Conservation (phyloP, 306 rosid genomes). For the Citrullus amarus region DNA sequence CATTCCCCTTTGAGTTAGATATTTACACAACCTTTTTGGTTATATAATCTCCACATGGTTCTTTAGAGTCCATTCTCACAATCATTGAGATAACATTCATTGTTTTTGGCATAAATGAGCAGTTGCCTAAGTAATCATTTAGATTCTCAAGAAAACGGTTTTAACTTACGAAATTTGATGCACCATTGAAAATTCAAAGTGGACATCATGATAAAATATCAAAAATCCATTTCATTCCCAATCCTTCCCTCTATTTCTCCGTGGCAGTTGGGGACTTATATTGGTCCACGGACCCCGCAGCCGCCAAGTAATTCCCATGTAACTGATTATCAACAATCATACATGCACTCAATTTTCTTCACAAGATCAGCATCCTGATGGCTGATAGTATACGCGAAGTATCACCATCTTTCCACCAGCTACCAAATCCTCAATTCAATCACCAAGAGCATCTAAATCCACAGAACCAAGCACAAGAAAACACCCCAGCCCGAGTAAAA, state of each 20-base stretch:
- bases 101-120: neutral
- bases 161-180: neutral
- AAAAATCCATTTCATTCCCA: neutral
- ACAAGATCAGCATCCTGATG: neutral
- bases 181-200: neutral
- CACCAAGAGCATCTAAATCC: neutral
- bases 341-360: neutral
- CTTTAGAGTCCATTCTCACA: neutral
- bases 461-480: neutral
- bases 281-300: neutral
- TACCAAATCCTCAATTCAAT: neutral
- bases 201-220: neutral
- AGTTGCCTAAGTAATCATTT: neutral
- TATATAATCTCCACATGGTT: neutral
- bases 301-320: neutral
- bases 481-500: neutral
- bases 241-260: neutral
- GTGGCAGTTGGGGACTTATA: neutral
- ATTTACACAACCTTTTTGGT: neutral
- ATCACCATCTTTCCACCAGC: neutral
- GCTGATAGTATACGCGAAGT: neutral
- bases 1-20: neutral
- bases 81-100: neutral
- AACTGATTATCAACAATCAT: neutral
- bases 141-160: neutral